These are phyloP conservation scores for Chytriomyces confervae DNA, from an alignment of 192 early-diverging fungal species.

Conservation along the genomic window DNA sequence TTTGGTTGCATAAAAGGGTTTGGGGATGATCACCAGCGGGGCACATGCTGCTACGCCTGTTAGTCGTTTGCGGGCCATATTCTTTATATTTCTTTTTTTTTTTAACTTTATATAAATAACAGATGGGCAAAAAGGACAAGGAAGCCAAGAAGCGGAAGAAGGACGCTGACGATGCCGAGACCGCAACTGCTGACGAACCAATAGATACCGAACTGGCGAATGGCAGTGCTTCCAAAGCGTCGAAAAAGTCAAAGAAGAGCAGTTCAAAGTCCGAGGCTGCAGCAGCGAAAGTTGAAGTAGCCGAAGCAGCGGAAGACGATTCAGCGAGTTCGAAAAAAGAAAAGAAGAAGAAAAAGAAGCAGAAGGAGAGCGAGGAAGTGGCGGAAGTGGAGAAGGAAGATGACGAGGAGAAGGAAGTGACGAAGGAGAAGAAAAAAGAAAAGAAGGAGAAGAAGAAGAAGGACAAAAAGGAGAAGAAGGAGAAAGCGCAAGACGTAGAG, in stretches of 20 bases:
- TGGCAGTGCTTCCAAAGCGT: neutral
- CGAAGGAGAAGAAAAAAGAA: constrained; percentile 9
- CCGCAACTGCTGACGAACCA: too few species aligned
- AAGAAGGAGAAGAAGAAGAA: constrained; percentile 8
- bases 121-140: neutral
- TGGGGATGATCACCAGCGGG: constrained; percentile 14
- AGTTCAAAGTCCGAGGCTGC: neutral
- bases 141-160: neutral
- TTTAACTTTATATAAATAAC: neutral
- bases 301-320: neutral
- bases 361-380: neutral
- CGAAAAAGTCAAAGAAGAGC: neutral
- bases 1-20: neutral
- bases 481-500: neutral
- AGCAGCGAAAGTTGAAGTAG: neutral
- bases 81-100: neutral
- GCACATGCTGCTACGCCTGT: constrained; percentile 23
- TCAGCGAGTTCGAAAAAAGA: neutral
- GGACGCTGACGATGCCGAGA: too few species aligned
- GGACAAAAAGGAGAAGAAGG: neutral
- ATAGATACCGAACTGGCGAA: too few species aligned
- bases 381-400: neutral
- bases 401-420: neutral
- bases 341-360: constrained; percentile 1
- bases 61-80: constrained; percentile 12